A percentile compares a stretch with the other conserved stretches of the same genome.
phyloP scores from a whole-genome alignment of 768 basidiomycete genomes.

The Holtermanniella nyarrowii region DNA sequence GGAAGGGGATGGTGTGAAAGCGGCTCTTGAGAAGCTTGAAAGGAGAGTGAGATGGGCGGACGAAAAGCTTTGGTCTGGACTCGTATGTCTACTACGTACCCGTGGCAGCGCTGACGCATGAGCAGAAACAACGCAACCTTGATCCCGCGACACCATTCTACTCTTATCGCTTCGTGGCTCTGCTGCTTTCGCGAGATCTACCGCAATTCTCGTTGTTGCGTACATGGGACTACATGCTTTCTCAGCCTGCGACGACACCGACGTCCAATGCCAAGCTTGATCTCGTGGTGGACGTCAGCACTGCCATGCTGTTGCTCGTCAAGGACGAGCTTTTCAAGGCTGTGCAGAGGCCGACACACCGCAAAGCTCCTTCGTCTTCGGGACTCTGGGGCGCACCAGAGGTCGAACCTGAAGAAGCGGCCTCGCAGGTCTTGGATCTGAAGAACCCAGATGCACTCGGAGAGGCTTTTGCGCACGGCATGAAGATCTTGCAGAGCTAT shows the following conservation, averaged over 20 bases:
- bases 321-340: constrained; percentile 14
- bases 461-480: constrained; percentile 14
- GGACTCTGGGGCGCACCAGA: constrained; percentile 25
- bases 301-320: constrained; percentile 29
- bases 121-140: constrained; percentile 17
- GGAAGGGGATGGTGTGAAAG: background rate
- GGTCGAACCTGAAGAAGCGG: constrained; percentile 12
- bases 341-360: background rate
- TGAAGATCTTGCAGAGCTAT: constrained; percentile 21
- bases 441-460: constrained; percentile 7
- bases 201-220: constrained; percentile 13
- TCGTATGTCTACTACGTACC: constrained; percentile 24
- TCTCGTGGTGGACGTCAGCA: constrained; percentile 25
- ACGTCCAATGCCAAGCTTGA: constrained; percentile 23
- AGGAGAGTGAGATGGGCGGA: background rate
- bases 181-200: constrained; percentile 19
- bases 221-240: constrained; percentile 31
- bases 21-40: constrained; percentile 1
- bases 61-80: constrained; percentile 8
- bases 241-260: constrained; percentile 13
- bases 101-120: constrained; percentile 14
- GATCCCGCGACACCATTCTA: constrained; percentile 21
- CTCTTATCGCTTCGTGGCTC: constrained; percentile 28
- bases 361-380: background rate
- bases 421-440: constrained; percentile 1